Conservation (phyloP, 148 eudicot species). For the Amaranthus hypochondriacus region DNA sequence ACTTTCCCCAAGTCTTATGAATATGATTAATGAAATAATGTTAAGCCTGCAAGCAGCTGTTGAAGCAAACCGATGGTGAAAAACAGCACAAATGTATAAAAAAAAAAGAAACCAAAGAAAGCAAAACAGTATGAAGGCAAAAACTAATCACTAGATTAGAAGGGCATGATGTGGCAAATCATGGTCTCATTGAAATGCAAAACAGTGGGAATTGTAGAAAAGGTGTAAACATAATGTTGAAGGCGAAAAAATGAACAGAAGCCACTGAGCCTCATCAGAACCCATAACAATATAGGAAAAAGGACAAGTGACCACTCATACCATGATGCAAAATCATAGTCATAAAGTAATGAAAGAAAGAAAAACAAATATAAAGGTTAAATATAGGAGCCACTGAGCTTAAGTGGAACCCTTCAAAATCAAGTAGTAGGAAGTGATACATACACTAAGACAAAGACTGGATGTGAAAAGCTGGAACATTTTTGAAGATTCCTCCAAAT, state of each 20-base stretch:
- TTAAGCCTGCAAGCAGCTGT: neutral
- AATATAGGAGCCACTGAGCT: slow-evolving; percentile 1
- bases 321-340: neutral
- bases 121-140: neutral
- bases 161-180: neutral
- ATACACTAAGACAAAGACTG: slow-evolving; percentile 81
- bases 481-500: slow-evolving; percentile 73
- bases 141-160: neutral
- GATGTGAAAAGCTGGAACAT: slow-evolving; percentile 75
- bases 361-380: neutral
- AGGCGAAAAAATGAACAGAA: too few species aligned
- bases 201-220: too few species aligned
- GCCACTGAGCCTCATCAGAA: too few species aligned
- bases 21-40: neutral
- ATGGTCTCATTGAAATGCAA: too few species aligned
- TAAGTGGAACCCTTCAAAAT: neutral
- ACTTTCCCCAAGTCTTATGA: too few species aligned
- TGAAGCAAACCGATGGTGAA: neutral
- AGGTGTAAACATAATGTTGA: too few species aligned
- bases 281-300: too few species aligned
- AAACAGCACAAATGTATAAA: neutral
- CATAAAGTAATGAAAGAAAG: neutral
- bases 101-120: neutral
- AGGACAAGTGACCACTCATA: too few species aligned
- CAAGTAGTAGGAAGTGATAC: slow-evolving; percentile 29